phyloP scores from a whole-genome alignment of 208 protist species.

The Leishmania lainsoni region DNA sequence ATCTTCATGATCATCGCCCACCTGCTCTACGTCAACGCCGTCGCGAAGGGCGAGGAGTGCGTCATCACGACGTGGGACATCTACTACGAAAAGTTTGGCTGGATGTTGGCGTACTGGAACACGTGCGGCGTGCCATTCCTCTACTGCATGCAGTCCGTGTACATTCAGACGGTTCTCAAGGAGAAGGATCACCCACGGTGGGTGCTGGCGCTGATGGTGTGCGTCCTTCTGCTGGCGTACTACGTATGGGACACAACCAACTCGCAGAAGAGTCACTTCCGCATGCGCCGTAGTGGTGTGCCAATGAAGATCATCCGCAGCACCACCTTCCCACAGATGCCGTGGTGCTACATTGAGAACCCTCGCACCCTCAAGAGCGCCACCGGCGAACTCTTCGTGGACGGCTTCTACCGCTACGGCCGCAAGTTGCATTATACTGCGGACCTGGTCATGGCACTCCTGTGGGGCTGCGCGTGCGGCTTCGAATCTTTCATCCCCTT shows the following conservation, averaged over 20 bases:
- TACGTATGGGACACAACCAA: constrained; percentile 95
- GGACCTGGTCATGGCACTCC: constrained; percentile 92
- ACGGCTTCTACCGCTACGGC: constrained; percentile 93
- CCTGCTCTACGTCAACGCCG: constrained; percentile 93
- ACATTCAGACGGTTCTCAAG: constrained; percentile 85
- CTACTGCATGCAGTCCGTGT: constrained; percentile 93
- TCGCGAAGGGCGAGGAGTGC: constrained; percentile 95
- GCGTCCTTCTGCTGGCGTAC: constrained; percentile 77
- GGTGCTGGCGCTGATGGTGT: constrained; percentile 77
- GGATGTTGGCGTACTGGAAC: constrained; percentile 97
- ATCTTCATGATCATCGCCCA: constrained; percentile 94
- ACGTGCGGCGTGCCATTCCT: constrained; percentile 94
- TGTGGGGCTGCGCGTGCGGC: constrained; percentile 92
- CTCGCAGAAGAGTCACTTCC: constrained; percentile 95
- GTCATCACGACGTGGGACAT: constrained; percentile 96
- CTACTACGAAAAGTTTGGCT: constrained; percentile 96
- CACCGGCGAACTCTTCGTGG: constrained; percentile 88
- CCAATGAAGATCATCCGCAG: constrained; percentile 69
- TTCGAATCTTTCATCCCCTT: constrained; percentile 93
- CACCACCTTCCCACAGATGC: constrained; percentile 93
- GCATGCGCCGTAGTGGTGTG: constrained; percentile 82
- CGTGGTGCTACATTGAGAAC: constrained; percentile 91
- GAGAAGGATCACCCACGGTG: constrained; percentile 52
- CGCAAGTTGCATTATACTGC: constrained; percentile 96
- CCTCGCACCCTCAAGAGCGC: constrained; percentile 88